phyloP scores from a whole-genome alignment of 2,329 filamentous ascomycete species.

The Epichloe aotearoae region DNA sequence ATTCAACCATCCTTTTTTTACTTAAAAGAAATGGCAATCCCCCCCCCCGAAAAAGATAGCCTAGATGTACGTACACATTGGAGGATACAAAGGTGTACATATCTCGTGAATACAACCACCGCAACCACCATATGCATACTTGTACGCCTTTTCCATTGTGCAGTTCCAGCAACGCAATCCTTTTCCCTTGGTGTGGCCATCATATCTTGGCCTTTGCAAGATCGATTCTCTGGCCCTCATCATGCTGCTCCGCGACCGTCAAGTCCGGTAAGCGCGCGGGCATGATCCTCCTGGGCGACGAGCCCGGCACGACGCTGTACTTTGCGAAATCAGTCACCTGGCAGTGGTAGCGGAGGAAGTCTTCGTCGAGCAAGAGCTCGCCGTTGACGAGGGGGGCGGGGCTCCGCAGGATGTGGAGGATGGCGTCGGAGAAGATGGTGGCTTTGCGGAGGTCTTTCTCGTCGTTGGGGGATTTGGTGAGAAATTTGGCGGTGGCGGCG shows the following conservation, averaged over 20 bases:
- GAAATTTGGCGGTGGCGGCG: constrained; percentile 50
- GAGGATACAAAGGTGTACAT: not conserved
- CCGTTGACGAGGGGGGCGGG: constrained; percentile 54
- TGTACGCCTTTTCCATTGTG: too few species aligned
- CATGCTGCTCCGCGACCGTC: constrained; percentile 62
- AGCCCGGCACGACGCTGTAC: constrained; percentile 56
- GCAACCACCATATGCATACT: not conserved
- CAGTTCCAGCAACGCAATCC: too few species aligned
- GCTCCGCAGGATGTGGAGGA: constrained; percentile 55
- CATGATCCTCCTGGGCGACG: constrained; percentile 63
- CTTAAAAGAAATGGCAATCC: not conserved
- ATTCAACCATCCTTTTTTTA: not conserved
- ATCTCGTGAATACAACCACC: not conserved
- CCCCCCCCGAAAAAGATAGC: not conserved
- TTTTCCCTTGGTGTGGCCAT: not conserved
- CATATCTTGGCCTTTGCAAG: constrained; percentile 25
- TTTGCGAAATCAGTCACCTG: constrained; percentile 58
- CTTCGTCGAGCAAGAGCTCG: constrained; percentile 61
- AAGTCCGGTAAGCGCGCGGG: constrained; percentile 55
- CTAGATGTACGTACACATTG: not conserved
- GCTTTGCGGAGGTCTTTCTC: constrained; percentile 49
- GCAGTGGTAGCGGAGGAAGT: constrained; percentile 54
- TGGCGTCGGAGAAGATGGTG: constrained; percentile 67
- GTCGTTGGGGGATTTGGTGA: constrained; percentile 31
- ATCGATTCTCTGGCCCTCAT: constrained; percentile 61